Base-by-base conservation (phyloP, 75 land plant species). In the Pseudotsuga menziesii region DNA sequence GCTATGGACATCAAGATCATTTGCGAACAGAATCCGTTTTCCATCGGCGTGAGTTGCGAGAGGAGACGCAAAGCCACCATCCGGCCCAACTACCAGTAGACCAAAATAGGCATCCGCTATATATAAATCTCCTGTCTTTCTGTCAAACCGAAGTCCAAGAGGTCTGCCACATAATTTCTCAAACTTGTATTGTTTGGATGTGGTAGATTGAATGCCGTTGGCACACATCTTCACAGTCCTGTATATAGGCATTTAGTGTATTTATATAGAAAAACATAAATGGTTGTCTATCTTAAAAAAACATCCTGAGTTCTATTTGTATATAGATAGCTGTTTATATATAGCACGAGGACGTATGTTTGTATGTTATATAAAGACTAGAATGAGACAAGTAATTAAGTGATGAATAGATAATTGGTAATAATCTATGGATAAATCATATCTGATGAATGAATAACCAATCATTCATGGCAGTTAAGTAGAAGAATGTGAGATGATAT, bases 101-200 rank as follows among this genome's bases (percentile, higher is more conserved):
- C 95, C 95, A 71, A 81, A 75, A 58, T 93, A 93, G 5, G 95
- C 89, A 79, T 93, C 95, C 3, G 95, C 95, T 32, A 91, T 87
- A 85, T 93, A 93, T 75, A 93, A 84, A 57, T 89, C 75, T 36
- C 89, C 90, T 11, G 79, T 83, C 56, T 71, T 61, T 57, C 66
- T 83, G 66, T 87, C 44, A 77, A 93, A 93, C 76, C 95, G 77
- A 20, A 93, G 79, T 56, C 95, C 95, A 15, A 91, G 80, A 0
- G 95, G 93, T 0, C 93, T 84, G 4, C 93, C 95, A 56, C 95
- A 93, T 8, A 44, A 52, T 15, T 81, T 26, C 86, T 93, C 95
- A 23, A 78, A 9, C 72, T 81, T 80, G 82, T 61, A 86, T 77
- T 70, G 89, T 79, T 87, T 87, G 1, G 78, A 4, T 26, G 86